phyloP scores from a whole-genome alignment of 2,329 filamentous ascomycete species.

The Tolypocladium paradoxum region DNA sequence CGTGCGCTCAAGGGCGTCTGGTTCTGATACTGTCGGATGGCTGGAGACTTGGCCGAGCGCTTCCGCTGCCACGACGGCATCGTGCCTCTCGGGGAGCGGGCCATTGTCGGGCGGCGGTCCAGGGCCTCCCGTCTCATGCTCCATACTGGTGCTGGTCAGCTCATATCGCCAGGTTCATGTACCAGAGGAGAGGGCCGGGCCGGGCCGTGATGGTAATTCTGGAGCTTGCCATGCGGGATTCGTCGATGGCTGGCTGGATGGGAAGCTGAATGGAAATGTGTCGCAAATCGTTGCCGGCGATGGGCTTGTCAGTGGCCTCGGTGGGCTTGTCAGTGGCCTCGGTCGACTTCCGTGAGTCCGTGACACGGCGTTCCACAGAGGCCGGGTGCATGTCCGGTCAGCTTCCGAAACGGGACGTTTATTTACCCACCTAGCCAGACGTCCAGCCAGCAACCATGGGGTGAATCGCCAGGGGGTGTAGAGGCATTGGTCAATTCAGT shows the following conservation, averaged over 20 bases:
- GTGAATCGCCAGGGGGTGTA: no score
- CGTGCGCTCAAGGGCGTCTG: background rate
- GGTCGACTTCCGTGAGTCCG: constrained; percentile 8
- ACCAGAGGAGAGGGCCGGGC: background rate
- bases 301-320: no score
- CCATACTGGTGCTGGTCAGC: background rate
- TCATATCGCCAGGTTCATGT: background rate
- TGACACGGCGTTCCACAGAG: background rate
- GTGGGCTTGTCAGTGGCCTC: constrained; percentile 1
- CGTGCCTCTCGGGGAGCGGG: background rate
- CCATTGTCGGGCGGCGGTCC: background rate
- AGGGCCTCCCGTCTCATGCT: background rate
- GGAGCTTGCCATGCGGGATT: background rate
- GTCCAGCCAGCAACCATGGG: no score
- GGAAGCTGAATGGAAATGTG: background rate
- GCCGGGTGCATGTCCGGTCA: constrained; percentile 1
- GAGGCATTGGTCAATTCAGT: no score
- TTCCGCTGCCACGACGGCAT: background rate
- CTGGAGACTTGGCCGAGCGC: background rate
- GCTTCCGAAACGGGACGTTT: constrained; percentile 3
- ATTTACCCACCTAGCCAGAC: no score
- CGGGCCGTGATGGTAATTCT: background rate
- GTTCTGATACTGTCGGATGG: background rate
- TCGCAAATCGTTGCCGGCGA: background rate
- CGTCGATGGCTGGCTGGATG: background rate